Evolutionary conservation across 805 yeast species (phyloP).

Genomic region (Scheffersomyces coipomensis): DNA sequence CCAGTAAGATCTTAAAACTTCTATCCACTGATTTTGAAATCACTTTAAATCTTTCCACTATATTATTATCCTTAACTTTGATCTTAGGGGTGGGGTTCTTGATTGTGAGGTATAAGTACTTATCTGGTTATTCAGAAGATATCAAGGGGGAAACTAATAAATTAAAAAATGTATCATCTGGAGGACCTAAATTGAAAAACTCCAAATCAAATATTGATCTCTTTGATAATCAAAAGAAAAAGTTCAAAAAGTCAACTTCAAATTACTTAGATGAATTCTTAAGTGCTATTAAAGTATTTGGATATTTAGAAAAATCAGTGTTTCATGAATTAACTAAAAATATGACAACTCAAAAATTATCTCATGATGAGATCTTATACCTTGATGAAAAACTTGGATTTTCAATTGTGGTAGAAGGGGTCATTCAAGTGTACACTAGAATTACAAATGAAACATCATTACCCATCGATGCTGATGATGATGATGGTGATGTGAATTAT

Average conservation of each 20-base stretch:
- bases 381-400: slow-evolving; percentile 80
- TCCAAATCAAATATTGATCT: slow-evolving; percentile 8
- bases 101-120: slow-evolving; percentile 58
- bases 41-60: slow-evolving; percentile 48
- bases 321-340: slow-evolving; percentile 90
- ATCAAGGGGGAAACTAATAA: slow-evolving; percentile 32
- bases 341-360: slow-evolving; percentile 84
- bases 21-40: slow-evolving; percentile 47
- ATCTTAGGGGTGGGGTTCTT: slow-evolving; percentile 33
- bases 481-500: slow-evolving; percentile 26
- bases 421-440: slow-evolving; percentile 72
- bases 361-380: slow-evolving; percentile 71
- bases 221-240: slow-evolving; percentile 26
- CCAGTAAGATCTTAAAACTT: slow-evolving; percentile 5
- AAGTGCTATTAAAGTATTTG: slow-evolving; percentile 89
- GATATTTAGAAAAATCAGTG: slow-evolving; percentile 85
- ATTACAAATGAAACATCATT: slow-evolving; percentile 21
- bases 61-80: slow-evolving; percentile 27
- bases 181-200: slow-evolving; percentile 1
- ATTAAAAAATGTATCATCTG: background rate
- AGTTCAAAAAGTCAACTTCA: slow-evolving; percentile 38
- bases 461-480: slow-evolving; percentile 13
- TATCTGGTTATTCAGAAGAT: slow-evolving; percentile 57
- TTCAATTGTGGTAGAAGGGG: slow-evolving; percentile 90
- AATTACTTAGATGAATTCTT: slow-evolving; percentile 86